phyloP scores from a whole-genome alignment of 139 green algal species.

The Pseudopediastrum boryanum region DNA sequence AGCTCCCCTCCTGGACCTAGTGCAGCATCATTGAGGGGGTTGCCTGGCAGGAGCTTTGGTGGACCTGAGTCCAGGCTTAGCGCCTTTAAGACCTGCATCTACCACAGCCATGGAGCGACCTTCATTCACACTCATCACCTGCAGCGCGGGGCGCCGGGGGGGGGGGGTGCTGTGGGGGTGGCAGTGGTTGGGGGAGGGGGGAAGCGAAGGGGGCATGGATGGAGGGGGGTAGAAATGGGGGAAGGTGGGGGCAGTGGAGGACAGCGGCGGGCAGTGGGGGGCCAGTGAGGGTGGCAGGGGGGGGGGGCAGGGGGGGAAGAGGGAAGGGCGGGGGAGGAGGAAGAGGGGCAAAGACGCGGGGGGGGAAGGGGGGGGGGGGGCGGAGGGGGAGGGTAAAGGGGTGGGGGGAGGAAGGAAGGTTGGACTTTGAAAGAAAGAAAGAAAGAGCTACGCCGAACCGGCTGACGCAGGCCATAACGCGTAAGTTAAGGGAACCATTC shows the following conservation, averaged over 20 bases:
- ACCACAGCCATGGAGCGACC: slow-evolving; percentile 38
- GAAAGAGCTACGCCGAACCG: too few relatives aligned
- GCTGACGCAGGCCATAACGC: too few relatives aligned
- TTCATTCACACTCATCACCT: slow-evolving; percentile 55
- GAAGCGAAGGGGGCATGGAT: background rate
- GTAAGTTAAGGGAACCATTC: too few relatives aligned
- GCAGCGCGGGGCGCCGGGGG: background rate
- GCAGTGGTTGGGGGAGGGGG: too few relatives aligned
- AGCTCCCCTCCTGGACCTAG: too few relatives aligned
- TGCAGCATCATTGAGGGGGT: too few relatives aligned
- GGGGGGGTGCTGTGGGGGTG: background rate
- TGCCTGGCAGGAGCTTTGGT: slow-evolving; percentile 35
- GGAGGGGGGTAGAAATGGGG: background rate
- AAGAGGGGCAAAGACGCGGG: background rate
- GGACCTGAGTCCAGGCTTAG: slow-evolving; percentile 47
- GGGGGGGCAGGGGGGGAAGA: too few relatives aligned
- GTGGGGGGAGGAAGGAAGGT: too few relatives aligned
- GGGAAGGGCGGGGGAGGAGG: background rate
- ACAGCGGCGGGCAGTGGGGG: background rate
- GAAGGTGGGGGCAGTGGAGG: background rate
- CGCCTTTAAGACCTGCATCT: slow-evolving; percentile 52
- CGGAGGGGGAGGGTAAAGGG: background rate
- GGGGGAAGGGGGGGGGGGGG: background rate
- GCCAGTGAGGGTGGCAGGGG: too few relatives aligned
- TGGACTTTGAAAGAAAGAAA: background rate